Percentiles rank a stretch among this genome's conserved stretches.
These are phyloP conservation scores for Fusarium sp. DNA, from an alignment of 2,329 filamentous ascomycete genomes.

Conservation along the genomic window DNA sequence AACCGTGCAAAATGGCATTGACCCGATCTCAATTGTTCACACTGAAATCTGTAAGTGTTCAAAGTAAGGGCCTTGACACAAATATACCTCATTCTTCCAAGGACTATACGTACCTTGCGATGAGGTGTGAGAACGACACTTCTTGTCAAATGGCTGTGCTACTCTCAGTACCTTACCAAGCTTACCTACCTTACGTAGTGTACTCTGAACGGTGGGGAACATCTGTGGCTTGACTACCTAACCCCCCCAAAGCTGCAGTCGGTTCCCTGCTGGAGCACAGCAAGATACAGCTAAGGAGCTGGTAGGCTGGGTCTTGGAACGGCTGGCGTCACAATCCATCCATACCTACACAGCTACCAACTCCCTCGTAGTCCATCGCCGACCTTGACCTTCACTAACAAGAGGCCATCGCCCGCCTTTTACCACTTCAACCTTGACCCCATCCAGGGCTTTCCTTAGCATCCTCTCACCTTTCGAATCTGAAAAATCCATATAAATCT, in stretches of 20 bases:
- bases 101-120: not conserved
- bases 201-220: constrained; percentile 7
- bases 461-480: constrained; percentile 10
- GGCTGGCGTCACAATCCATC: constrained; percentile 38
- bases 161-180: not conserved
- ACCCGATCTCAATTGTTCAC: not conserved
- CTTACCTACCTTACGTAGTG: not conserved
- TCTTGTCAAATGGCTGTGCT: constrained; percentile 22
- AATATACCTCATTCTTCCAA: not conserved
- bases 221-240: constrained; percentile 33
- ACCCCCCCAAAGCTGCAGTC: constrained; percentile 21
- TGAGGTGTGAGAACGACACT: not conserved
- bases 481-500: constrained; percentile 19
- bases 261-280: constrained; percentile 23
- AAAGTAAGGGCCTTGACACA: not conserved
- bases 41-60: not conserved
- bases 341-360: constrained; percentile 34
- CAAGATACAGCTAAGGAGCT: constrained; percentile 21
- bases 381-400: constrained; percentile 26
- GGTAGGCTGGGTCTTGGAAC: constrained; percentile 11
- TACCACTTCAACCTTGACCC: constrained; percentile 13
- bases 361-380: constrained; percentile 31
- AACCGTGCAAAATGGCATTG: not conserved
- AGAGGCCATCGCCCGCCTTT: constrained; percentile 35
- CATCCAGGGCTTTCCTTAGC: not conserved